Conservation (phyloP, 2,329 filamentous ascomycete genomes). For the Ampelomyces quisqualis region DNA sequence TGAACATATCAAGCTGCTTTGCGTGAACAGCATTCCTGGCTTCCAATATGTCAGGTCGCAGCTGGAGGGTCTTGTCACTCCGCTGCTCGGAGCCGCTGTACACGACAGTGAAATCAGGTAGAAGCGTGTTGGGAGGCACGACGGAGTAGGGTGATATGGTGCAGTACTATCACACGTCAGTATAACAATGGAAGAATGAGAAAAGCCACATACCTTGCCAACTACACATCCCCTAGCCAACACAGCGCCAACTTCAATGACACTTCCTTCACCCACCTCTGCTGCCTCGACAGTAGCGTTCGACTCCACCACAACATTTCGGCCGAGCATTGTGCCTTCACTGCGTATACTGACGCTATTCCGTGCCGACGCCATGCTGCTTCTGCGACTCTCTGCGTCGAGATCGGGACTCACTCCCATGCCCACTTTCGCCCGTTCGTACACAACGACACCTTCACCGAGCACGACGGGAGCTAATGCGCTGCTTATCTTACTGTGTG, state of each 20-base stretch:
- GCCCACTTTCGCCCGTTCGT: constrained; percentile 60
- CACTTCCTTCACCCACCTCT: constrained; percentile 41
- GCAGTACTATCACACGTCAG: constrained; percentile 42
- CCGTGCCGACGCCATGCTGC: constrained; percentile 13
- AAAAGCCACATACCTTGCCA: constrained; percentile 42
- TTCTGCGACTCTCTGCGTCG: constrained; percentile 17
- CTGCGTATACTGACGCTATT: constrained; percentile 18
- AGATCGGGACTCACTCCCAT: constrained; percentile 29
- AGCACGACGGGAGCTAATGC: constrained; percentile 47
- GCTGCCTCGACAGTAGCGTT: constrained; percentile 45
- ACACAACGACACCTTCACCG: constrained; percentile 66
- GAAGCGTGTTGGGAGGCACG: constrained; percentile 39
- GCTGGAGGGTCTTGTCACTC: constrained; percentile 43
- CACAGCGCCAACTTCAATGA: constrained; percentile 37
- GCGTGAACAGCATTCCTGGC: constrained; percentile 33
- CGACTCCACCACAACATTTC: constrained; percentile 48
- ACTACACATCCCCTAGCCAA: constrained; percentile 40
- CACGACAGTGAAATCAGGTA: constrained; percentile 51
- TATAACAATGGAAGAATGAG: background rate
- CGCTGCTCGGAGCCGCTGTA: constrained; percentile 44
- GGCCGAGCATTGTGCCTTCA: constrained; percentile 43
- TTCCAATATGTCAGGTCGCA: constrained; percentile 32
- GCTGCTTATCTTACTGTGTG: constrained; percentile 62
- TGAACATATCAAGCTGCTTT: constrained; percentile 42
- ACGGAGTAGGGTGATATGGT: constrained; percentile 45